These are phyloP conservation scores for Laguncularia racemosa DNA, from an alignment of 345 rosid species.

Conservation along the genomic window DNA sequence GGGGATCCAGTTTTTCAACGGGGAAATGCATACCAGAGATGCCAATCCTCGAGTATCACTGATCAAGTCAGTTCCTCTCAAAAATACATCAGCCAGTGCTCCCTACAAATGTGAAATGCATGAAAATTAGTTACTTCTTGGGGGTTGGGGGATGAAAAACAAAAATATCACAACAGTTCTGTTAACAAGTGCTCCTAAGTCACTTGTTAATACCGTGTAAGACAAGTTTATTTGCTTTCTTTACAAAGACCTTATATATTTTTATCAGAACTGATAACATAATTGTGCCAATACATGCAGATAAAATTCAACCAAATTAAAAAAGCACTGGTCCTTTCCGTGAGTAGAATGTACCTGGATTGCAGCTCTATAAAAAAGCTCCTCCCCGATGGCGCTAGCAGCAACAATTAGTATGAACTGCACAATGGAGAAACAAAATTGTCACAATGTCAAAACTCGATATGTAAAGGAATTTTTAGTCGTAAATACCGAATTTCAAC, in stretches of 20 bases:
- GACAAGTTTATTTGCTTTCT: too few relatives aligned
- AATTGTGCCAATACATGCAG: too few relatives aligned
- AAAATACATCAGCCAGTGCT: constrained; percentile 73
- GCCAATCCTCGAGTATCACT: constrained; percentile 75
- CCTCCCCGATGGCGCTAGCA: constrained; percentile 98
- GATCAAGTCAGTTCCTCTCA: constrained; percentile 67
- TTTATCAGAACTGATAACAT: too few relatives aligned
- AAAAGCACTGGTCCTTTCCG: too few relatives aligned
- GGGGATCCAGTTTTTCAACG: background rate
- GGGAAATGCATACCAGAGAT: constrained; percentile 47
- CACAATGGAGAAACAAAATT: constrained; percentile 9
- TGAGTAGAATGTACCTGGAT: constrained; percentile 54
- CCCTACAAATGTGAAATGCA: constrained; percentile 35
- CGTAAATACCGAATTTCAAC: background rate
- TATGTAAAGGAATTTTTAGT: background rate
- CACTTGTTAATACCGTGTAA: too few relatives aligned
- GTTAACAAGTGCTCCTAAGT: too few relatives aligned
- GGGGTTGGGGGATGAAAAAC: too few relatives aligned
- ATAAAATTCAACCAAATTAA: too few relatives aligned
- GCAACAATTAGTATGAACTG: constrained; percentile 78
- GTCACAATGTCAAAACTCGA: background rate
- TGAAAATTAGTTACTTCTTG: background rate
- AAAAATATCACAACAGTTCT: too few relatives aligned
- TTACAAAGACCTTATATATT: too few relatives aligned
- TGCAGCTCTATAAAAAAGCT: constrained; percentile 96